These are phyloP conservation scores for Dipteronia dyeriana DNA, from an alignment of 345 rosid species.

Conservation along the genomic window DNA sequence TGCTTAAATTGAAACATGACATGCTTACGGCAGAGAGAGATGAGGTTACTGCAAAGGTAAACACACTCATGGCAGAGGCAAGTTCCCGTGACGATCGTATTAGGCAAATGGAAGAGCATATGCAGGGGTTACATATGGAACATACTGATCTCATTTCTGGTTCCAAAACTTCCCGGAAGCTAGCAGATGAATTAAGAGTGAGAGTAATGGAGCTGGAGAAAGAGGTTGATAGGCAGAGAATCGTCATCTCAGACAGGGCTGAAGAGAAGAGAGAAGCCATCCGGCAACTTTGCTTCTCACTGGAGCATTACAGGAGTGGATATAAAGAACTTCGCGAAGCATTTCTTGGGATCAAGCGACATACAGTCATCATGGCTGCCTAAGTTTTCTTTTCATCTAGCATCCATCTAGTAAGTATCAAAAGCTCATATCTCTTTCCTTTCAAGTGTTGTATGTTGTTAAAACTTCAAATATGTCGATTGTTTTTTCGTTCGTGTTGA, in stretches of 20 bases:
- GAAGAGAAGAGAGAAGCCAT: constrained; percentile 91
- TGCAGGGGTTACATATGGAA: constrained; percentile 34
- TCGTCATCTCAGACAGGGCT: constrained; percentile 47
- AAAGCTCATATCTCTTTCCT: constrained; percentile 1
- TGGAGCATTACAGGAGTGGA: constrained; percentile 77
- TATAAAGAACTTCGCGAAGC: constrained; percentile 59
- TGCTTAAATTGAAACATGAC: constrained; percentile 40
- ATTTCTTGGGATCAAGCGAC: constrained; percentile 41
- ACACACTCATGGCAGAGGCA: constrained; percentile 46
- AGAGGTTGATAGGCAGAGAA: constrained; percentile 53
- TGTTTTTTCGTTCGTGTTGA: not conserved
- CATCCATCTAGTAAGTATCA: constrained; percentile 6
- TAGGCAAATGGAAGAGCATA: constrained; percentile 45
- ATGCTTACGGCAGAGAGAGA: constrained; percentile 59
- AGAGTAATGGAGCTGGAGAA: constrained; percentile 49
- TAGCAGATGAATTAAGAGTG: constrained; percentile 35
- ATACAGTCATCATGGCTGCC: constrained; percentile 39
- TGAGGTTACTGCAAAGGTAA: constrained; percentile 37
- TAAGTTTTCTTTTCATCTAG: constrained; percentile 19
- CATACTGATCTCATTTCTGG: constrained; percentile 36
- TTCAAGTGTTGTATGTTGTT: constrained; percentile 11
- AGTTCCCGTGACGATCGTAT: constrained; percentile 43
- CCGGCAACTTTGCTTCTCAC: constrained; percentile 77
- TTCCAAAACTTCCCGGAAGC: constrained; percentile 34
- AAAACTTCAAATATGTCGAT: not conserved